Conservation (phyloP, 805 yeast species). For the Ogataea paraovalis region DNA sequence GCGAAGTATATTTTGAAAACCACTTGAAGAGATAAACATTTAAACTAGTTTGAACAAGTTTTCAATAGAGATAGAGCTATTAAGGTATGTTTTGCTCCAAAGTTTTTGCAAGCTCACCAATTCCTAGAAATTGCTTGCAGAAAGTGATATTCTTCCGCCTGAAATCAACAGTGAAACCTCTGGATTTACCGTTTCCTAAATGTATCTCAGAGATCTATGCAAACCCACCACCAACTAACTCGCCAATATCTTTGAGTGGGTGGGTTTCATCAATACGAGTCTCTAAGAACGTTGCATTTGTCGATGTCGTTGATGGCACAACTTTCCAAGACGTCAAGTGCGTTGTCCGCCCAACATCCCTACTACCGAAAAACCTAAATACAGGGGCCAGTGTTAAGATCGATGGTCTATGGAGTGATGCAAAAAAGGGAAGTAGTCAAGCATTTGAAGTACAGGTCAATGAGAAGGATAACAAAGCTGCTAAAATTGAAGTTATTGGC, state of each 20-base stretch:
- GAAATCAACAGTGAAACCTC: background rate
- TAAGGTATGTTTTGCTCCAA: background rate
- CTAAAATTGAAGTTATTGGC: constrained; percentile 50
- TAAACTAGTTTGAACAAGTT: too few species aligned
- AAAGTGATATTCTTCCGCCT: background rate
- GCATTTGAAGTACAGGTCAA: constrained; percentile 44
- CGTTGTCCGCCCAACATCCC: constrained; percentile 41
- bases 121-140: background rate
- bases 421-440: constrained; percentile 44
- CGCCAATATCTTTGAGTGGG: constrained; percentile 53
- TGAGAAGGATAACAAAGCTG: constrained; percentile 26
- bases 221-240: constrained; percentile 34
- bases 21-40: too few species aligned
- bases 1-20: too few species aligned
- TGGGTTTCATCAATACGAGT: constrained; percentile 70
- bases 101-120: background rate
- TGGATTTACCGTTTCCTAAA: constrained; percentile 16
- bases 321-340: constrained; percentile 50
- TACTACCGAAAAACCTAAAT: constrained; percentile 28
- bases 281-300: constrained; percentile 73
- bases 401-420: constrained; percentile 34
- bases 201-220: constrained; percentile 28
- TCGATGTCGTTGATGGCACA: constrained; percentile 81
- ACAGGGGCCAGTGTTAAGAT: constrained; percentile 36
- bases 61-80: too few species aligned